These are phyloP conservation scores for Pythium dissimile DNA, from an alignment of 352 stramenopile species.

Conservation along the genomic window DNA sequence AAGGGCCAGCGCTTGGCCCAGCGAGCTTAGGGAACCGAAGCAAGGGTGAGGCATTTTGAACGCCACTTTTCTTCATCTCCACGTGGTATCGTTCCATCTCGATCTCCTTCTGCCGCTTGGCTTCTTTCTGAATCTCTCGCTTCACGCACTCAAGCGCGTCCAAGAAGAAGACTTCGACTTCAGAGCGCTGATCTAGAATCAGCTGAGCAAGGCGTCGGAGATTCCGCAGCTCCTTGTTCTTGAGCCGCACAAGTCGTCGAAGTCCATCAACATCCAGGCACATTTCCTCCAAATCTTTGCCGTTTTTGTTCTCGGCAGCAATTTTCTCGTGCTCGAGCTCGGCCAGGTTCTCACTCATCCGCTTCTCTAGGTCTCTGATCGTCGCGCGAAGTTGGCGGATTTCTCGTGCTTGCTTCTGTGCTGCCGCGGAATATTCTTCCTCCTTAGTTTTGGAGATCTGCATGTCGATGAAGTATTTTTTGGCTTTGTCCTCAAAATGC, in stretches of 20 bases:
- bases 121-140: conserved; percentile 54
- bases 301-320: conserved; percentile 35
- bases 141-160: conserved; percentile 90
- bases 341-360: conserved; percentile 60
- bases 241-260: conserved; percentile 82
- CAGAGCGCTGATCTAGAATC: conserved; percentile 90
- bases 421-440: conserved; percentile 78
- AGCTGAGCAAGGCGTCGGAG: conserved; percentile 86
- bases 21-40: conserved; percentile 51
- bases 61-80: conserved; percentile 43
- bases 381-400: conserved; percentile 66
- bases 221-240: conserved; percentile 92
- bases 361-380: conserved; percentile 74
- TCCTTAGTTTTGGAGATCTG: conserved; percentile 84
- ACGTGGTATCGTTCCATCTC: conserved; percentile 55
- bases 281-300: conserved; percentile 79
- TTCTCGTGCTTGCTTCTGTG: conserved; percentile 71
- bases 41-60: conserved; percentile 20
- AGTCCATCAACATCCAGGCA: conserved; percentile 84
- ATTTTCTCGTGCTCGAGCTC: conserved; percentile 71
- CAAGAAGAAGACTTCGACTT: conserved; percentile 92
- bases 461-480: conserved; percentile 66
- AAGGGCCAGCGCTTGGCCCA: conserved; percentile 7
- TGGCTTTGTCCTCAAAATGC: conserved; percentile 54
- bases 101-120: conserved; percentile 38